Evolutionary conservation across 2,329 filamentous ascomycete species (phyloP), one percentile per base, ranked within the genome.

Genomic region (Eutypa lata): DNA sequence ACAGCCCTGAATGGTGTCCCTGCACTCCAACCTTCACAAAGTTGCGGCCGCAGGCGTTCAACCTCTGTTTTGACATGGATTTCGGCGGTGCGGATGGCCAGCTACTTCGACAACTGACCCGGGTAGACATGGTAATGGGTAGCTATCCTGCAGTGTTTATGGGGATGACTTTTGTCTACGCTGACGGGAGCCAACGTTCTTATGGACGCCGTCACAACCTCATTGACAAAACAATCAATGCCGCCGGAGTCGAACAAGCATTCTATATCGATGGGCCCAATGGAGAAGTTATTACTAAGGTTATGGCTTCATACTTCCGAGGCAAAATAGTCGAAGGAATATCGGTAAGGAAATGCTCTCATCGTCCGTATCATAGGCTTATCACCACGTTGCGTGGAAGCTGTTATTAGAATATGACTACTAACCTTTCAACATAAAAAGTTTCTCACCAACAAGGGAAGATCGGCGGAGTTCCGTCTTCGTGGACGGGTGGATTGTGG

Each of bases 41-140:
- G n/a, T n/a, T n/a, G 31, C 31, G 8, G 7, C 35, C 40, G 7
- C 52, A 54, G 28, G 24, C 37, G n/a, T 60, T 60, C 50, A 55
- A 59, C 33, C 40, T 58, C 5, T 62, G 58, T 31, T 49, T 58
- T 6, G 43, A 58, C 31, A 60, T 61, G 52, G 59, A 60, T 24
- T 57, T 61, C 16, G 58, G 60, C 19, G 56, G 56, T 2, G 18
- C 24, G n/a, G 35, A 53, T 37, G 60, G 57, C 5, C 35, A 40
- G 13, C 42, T 55, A 6, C 40, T 60, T 1, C 26, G 11, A 13
- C 51, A 48, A 13, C 46, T 61, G 14, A 51, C 51, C 1, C 51
- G 51, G n/a, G 40, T 61, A 19, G 53, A 45, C 35, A 24, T 53
- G 8, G 50, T 54, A 44, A 60, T 60, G 56, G 59, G 52, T 14